These are phyloP conservation scores for Zymoseptoria brevis DNA, from an alignment of 2,329 filamentous ascomycete genomes.

Conservation along the genomic window DNA sequence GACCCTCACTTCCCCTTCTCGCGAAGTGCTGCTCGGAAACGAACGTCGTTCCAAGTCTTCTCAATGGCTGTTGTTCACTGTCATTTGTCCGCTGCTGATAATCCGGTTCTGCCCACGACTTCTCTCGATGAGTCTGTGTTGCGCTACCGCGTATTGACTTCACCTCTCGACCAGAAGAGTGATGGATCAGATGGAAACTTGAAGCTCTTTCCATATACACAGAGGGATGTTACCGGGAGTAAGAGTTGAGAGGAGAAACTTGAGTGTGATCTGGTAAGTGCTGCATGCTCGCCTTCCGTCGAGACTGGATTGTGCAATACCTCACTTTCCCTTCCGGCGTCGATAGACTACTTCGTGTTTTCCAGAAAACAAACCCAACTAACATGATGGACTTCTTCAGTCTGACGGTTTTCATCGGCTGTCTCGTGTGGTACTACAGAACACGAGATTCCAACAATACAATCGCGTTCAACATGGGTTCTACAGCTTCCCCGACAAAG, in stretches of 20 bases:
- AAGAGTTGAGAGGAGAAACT: not conserved
- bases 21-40: too few relatives aligned
- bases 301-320: not conserved
- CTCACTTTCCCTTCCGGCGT: not conserved
- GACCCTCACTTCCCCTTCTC: too few relatives aligned
- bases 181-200: not conserved
- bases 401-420: not conserved
- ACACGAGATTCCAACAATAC: not conserved
- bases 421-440: not conserved
- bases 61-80: too few relatives aligned
- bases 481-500: not conserved
- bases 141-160: not conserved
- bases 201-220: not conserved
- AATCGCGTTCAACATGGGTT: slow-evolving; percentile 6
- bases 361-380: not conserved
- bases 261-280: not conserved
- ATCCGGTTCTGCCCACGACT: not conserved
- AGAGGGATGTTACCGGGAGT: not conserved
- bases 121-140: not conserved
- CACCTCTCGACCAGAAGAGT: not conserved
- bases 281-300: too few relatives aligned
- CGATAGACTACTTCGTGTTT: too few relatives aligned
- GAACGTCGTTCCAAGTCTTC: too few relatives aligned
- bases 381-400: not conserved
- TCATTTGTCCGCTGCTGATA: too few relatives aligned